Base-by-base conservation (phyloP, 805 yeast genomes). In the Barnettozyma salicaria region DNA sequence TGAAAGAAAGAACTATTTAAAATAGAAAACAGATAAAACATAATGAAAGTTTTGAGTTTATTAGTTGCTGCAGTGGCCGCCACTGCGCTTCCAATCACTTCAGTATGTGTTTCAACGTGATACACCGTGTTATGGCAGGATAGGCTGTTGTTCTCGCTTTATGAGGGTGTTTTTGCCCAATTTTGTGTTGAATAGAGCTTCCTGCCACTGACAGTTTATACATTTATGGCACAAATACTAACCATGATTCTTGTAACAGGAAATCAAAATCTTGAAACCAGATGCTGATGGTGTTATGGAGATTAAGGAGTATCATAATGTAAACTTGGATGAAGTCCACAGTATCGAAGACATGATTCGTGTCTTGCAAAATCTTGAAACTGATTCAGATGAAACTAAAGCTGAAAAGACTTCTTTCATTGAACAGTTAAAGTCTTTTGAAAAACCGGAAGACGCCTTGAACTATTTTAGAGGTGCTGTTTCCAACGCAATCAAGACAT, bases 1-100 rank as follows among this genome's bases (percentile, higher is more conserved):
- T 81, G 80, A 25, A 25, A 18, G 9, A 11, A 14, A 8, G 12
- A 18, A 27, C n/a, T 17, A 17, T 8, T 16, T 8, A 11, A 19
- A 13, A 19, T 63, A 70, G 67, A 35, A 18, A 29, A 36, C 5
- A 21, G 16, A 12, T 3, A 32, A 2, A 19, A 11, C n/a, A 36
- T 17, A 16, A 53, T 53, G 58, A 53, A 42, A 39, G 32, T 49
- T 34, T 34, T 39, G 33, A 16, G 34, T 18, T 29, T 47, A 6
- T 43, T 48, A 29, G 40, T 50, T 5, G 36, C 45, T 6, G 45
- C 45, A 5, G 44, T 52, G 9, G 46, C 40, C 10, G 53, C 42
- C 1, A 7, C 49, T 14, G 50, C 53, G 9, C 14, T 44, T 11
- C 56, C 58, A 23, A 42, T 49, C 45, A 43, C 45, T 31, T 50